Evolutionary conservation across 225 moss, liverwort and hornwort species (phyloP), one percentile per base, ranked within the genome.

Genomic region (Neckera pumila): DNA sequence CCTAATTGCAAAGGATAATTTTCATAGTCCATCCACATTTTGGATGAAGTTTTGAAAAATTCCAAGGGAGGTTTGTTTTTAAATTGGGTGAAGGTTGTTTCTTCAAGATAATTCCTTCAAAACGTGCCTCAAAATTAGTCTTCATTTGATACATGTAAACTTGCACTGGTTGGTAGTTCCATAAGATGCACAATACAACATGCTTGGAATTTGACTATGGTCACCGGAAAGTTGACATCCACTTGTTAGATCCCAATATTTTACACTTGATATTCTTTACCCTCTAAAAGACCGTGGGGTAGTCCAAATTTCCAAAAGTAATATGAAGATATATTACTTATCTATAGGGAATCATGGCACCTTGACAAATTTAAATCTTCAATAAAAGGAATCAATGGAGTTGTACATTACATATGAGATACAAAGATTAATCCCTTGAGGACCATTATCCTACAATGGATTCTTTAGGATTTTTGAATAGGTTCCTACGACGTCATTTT

Each of bases 361-460:
- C 25, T 5, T 2, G 8, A 14, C 25, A 70, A 70, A 70, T 70
- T 70, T 2, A 14, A 40, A 70, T 69, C 70, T 70, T 70, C 14
- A 40, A 70, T 40, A 8, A 25, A 40, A 25, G 14, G 5, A 40
- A 8, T 40, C 8, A 25, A 40, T 18, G 1, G 14, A 40, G 8
- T 70, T 25, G 25, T 3, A 70, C 25, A 40, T n/a, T n/a, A n/a
- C n/a, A 14, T 1, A 40, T 70, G 40, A 70, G 4, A 70, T 70
- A 25, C 1, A 8, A 14, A 70, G 4, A 38, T 38, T 5, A 30
- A 62, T 11, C 7, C 11, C 0, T 36, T 3, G 3, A 7, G 4
- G 6, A 67, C 2, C 25, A 40, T 70, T 70, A 5, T 70, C 0
- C 4, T 2, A 40, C 0, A 70, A 40, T 70, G 1, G 4, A 0